phyloP scores from a whole-genome alignment of 495 filamentous ascomycete species.

The Aspergillus egyptiacus region DNA sequence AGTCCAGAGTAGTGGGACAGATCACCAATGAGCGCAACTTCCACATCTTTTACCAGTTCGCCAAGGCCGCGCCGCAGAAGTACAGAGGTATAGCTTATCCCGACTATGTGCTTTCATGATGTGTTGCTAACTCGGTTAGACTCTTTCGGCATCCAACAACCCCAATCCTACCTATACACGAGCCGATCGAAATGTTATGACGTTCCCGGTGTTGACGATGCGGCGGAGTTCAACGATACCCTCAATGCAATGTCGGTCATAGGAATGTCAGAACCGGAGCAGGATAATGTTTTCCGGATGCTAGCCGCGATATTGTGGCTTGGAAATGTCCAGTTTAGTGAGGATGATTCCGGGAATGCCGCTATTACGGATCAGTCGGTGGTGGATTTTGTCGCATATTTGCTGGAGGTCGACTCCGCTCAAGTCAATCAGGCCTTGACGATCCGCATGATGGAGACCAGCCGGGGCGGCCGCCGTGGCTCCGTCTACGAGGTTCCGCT shows the following conservation, averaged over 20 bases:
- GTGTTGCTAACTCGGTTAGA: conserved; percentile 37
- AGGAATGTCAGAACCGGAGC: conserved; percentile 80
- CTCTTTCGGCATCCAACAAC: conserved; percentile 81
- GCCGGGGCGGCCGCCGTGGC: conserved; percentile 70
- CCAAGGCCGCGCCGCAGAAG: conserved; percentile 82
- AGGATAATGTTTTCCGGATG: conserved; percentile 97
- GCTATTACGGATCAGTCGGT: conserved; percentile 79
- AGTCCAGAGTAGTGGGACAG: conserved; percentile 91
- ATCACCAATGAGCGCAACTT: conserved; percentile 96
- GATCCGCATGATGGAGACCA: conserved; percentile 81
- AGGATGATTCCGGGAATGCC: conserved; percentile 87
- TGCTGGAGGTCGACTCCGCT: conserved; percentile 79
- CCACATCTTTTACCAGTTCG: conserved; percentile 99
- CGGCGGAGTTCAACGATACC: conserved; percentile 85
- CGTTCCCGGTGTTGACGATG: conserved; percentile 88
- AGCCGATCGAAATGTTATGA: conserved; percentile 90
- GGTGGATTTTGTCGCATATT: conserved; percentile 87
- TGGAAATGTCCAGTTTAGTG: conserved; percentile 82
- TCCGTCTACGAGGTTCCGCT: conserved; percentile 87
- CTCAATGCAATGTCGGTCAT: conserved; percentile 91
- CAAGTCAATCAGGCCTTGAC: conserved; percentile 86
- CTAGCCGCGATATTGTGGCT: conserved; percentile 89
- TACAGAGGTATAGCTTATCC: conserved; percentile 56
- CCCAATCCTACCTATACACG: conserved; percentile 92
- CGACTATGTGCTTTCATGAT: neutral